phyloP scores from a whole-genome alignment of 2,329 filamentous ascomycete genomes.

The Colletotrichum tamarilloi region DNA sequence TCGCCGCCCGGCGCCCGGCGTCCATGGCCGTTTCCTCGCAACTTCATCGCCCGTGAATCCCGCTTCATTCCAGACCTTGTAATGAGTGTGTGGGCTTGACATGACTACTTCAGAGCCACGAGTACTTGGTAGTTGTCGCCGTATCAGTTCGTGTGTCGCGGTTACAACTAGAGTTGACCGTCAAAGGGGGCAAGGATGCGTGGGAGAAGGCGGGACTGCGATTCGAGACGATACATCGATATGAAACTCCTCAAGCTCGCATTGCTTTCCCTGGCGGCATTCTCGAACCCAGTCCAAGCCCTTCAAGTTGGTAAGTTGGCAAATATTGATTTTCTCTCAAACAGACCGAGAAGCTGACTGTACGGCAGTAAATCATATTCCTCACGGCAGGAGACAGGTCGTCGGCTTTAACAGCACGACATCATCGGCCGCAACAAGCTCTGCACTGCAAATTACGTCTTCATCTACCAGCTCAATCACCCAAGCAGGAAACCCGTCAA shows the following conservation, averaged over 20 bases:
- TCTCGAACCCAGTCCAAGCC: background rate
- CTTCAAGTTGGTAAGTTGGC: background rate
- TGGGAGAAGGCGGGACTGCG: background rate
- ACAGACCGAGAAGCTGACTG: background rate
- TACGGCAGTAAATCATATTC: background rate
- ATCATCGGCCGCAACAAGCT: background rate
- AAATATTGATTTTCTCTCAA: background rate
- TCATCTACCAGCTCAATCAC: background rate
- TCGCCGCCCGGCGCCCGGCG: background rate
- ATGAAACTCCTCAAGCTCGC: slow-evolving; percentile 5
- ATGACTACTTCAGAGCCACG: background rate
- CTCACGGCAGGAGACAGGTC: slow-evolving; percentile 1
- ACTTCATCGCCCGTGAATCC: background rate
- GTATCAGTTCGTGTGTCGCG: background rate
- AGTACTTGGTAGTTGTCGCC: background rate
- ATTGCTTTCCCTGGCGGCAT: slow-evolving; percentile 4
- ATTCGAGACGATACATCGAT: background rate
- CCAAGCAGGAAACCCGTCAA: background rate
- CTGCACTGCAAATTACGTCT: background rate
- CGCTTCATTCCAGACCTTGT: background rate
- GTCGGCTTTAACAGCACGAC: slow-evolving; percentile 6
- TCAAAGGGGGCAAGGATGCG: slow-evolving; percentile 1
- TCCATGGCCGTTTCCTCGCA: background rate
- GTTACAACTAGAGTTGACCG: background rate
- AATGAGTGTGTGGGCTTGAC: background rate